Conservation (phyloP, 1,284 basidiomycete genomes). For the Volvariella volvacea region DNA sequence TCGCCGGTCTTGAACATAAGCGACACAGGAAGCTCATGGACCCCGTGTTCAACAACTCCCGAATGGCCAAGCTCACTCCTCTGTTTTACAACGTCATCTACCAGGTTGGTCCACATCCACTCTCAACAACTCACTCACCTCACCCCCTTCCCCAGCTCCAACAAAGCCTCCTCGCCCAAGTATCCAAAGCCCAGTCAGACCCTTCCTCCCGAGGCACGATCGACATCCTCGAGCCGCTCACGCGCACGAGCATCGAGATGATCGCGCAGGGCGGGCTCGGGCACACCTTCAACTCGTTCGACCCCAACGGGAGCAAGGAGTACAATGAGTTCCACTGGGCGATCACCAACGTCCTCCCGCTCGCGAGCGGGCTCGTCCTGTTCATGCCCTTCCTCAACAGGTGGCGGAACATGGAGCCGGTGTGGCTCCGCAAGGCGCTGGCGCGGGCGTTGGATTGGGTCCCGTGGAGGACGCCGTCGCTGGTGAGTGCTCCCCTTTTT, state of each 20-base stretch:
- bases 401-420: slow-evolving; percentile 17
- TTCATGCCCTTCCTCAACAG: slow-evolving; percentile 19
- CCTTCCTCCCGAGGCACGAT: too few species aligned
- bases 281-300: slow-evolving; percentile 29
- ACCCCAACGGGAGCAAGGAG: slow-evolving; percentile 17
- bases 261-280: slow-evolving; percentile 32
- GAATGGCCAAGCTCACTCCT: slow-evolving; percentile 24
- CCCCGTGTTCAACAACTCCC: slow-evolving; percentile 24
- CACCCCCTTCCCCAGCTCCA: neutral
- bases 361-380: slow-evolving; percentile 17
- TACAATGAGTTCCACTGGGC: slow-evolving; percentile 12
- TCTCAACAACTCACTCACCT: neutral
- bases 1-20: slow-evolving; percentile 16
- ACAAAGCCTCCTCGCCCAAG: neutral
- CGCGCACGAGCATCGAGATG: slow-evolving; percentile 30
- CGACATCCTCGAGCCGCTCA: slow-evolving; percentile 27
- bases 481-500: neutral
- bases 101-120: slow-evolving; percentile 15
- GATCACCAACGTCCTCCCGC: slow-evolving; percentile 14
- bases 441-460: neutral
- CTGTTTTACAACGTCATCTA: slow-evolving; percentile 24
- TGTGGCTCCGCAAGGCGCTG: neutral
- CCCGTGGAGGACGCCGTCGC: neutral
- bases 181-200: neutral
- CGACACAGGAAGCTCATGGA: slow-evolving; percentile 25